Evolutionary conservation across 257 asterid species (phyloP).

Genomic region (Capsicum chinense): DNA sequence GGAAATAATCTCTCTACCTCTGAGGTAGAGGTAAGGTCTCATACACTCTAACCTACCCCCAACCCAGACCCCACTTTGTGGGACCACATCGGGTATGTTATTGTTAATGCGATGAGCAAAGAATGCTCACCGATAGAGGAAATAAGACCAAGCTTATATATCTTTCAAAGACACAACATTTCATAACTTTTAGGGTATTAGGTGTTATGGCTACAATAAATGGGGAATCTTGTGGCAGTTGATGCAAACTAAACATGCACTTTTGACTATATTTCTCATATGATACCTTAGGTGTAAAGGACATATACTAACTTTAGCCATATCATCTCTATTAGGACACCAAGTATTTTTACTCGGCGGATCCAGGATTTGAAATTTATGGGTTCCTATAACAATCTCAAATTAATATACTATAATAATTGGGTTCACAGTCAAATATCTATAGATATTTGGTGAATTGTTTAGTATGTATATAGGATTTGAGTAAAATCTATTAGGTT

Average conservation of each 20-base stretch:
- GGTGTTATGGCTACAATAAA: background rate
- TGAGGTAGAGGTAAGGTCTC: too few species aligned
- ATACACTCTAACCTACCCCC: too few species aligned
- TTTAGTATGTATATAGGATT: background rate
- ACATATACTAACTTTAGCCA: background rate
- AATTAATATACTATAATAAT: background rate
- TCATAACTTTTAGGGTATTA: background rate
- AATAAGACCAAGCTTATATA: constrained; percentile 7
- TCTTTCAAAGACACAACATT: background rate
- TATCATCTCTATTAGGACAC: background rate
- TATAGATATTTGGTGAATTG: background rate
- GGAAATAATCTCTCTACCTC: too few species aligned
- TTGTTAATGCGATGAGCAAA: background rate
- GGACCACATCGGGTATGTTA: too few species aligned
- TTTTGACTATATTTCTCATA: background rate
- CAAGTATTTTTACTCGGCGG: background rate
- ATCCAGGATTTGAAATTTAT: background rate
- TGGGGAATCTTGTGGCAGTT: background rate
- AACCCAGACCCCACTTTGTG: too few species aligned
- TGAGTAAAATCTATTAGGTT: background rate
- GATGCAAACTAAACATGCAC: background rate
- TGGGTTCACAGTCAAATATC: background rate
- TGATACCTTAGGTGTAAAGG: background rate
- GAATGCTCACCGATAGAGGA: background rate
- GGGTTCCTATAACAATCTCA: constrained; percentile 1